Evolutionary conservation across 257 asterid genomes (phyloP).

Genomic region (Solanum clarkiae): DNA sequence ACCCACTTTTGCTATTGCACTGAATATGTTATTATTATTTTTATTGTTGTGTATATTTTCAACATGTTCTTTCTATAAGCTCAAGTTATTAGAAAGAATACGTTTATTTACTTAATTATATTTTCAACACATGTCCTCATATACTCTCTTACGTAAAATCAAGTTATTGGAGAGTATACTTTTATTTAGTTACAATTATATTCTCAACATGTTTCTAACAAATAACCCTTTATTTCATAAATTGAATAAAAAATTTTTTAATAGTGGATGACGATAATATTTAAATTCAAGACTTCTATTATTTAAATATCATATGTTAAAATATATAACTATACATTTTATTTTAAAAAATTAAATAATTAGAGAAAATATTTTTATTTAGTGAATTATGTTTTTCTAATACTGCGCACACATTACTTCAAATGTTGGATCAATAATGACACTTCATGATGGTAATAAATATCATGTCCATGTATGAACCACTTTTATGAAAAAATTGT

Average conservation of each 20-base stretch:
- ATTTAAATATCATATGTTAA: background rate
- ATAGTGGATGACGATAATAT: background rate
- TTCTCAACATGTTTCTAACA: background rate
- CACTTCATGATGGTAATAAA: background rate
- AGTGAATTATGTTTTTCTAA: background rate
- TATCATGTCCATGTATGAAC: background rate
- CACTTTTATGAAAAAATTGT: background rate
- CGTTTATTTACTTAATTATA: background rate
- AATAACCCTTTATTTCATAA: too few relatives aligned
- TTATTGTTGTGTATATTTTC: background rate
- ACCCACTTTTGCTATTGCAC: too few relatives aligned
- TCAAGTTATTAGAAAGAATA: background rate
- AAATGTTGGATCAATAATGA: background rate
- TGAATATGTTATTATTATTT: too few relatives aligned
- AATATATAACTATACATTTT: background rate
- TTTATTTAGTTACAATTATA: background rate
- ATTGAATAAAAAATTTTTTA: too few relatives aligned
- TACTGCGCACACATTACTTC: background rate
- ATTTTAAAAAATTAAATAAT: background rate
- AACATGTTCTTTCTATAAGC: background rate
- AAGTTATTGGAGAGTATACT: background rate
- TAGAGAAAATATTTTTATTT: background rate
- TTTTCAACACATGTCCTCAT: background rate
- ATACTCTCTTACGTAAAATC: background rate
- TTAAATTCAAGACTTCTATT: background rate